Conservation (phyloP, 2,329 filamentous ascomycete genomes). For the Pyrenophora graminea region DNA sequence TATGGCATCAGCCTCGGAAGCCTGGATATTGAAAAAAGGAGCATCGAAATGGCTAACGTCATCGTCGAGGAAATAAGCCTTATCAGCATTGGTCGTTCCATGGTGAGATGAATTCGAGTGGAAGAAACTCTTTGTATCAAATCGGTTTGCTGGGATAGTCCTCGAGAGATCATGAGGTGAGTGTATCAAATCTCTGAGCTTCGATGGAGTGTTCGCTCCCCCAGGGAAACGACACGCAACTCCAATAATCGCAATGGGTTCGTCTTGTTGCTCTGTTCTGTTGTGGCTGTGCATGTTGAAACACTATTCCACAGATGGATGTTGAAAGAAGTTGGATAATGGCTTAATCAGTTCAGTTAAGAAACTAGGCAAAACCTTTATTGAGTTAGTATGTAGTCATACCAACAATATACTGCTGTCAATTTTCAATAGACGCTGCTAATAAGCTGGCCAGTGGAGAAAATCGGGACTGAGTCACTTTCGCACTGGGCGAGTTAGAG, state of each 20-base stretch:
- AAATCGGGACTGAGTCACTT: too few species aligned
- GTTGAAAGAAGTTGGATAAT: too few species aligned
- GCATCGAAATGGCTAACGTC: constrained; percentile 27
- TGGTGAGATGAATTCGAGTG: constrained; percentile 37
- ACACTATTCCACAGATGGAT: too few species aligned
- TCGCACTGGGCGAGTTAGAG: too few species aligned
- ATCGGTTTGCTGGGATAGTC: constrained; percentile 34
- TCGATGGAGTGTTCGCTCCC: constrained; percentile 30
- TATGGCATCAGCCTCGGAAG: constrained; percentile 31
- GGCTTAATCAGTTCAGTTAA: too few species aligned
- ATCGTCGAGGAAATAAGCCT: constrained; percentile 19
- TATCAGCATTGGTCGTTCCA: constrained; percentile 35
- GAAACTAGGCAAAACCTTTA: too few species aligned
- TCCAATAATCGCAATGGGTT: constrained; percentile 45
- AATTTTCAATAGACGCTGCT: too few species aligned
- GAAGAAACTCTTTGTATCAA: constrained; percentile 28
- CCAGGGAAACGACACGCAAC: constrained; percentile 46
- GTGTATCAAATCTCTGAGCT: constrained; percentile 42
- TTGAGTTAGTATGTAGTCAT: too few species aligned
- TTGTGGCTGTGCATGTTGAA: too few species aligned
- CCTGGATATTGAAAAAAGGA: constrained; percentile 36
- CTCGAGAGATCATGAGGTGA: constrained; percentile 34
- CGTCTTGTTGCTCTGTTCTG: constrained; percentile 1
- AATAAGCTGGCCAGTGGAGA: too few species aligned
- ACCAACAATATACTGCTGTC: too few species aligned